Conservation (phyloP, 2,329 filamentous ascomycete species). For the Fusarium piperis region DNA sequence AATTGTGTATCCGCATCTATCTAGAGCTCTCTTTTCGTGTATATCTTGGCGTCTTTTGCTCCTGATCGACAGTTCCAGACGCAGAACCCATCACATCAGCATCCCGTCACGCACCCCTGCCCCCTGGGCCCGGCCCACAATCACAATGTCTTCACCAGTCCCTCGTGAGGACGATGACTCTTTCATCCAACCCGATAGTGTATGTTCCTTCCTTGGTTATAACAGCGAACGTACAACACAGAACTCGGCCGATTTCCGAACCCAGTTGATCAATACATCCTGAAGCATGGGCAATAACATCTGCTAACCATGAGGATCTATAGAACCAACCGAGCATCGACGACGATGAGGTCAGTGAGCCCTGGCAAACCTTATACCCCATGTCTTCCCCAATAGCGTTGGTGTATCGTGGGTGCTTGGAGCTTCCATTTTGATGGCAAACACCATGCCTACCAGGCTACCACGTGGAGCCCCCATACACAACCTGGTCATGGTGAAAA, state of each 20-base stretch:
- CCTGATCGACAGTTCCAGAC: not conserved
- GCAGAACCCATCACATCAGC: not conserved
- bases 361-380: not conserved
- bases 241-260: too few relatives aligned
- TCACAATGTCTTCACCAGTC: not conserved
- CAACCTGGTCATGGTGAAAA: not conserved
- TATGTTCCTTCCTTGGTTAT: not conserved
- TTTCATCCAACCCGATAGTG: slow-evolving; percentile 27
- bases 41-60: not conserved
- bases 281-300: not conserved
- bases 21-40: not conserved
- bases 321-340: slow-evolving; percentile 21
- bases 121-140: not conserved
- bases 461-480: not conserved
- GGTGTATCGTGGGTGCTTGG: not conserved
- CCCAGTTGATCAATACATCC: not conserved
- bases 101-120: not conserved
- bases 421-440: not conserved
- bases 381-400: not conserved
- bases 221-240: not conserved
- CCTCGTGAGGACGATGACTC: slow-evolving; percentile 18
- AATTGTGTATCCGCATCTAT: not conserved
- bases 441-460: not conserved
- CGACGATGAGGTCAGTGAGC: slow-evolving; percentile 34
- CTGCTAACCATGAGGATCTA: slow-evolving; percentile 1